These are phyloP conservation scores for Puccinia coronata DNA, from an alignment of 1,284 basidiomycete species.

Conservation along the genomic window DNA sequence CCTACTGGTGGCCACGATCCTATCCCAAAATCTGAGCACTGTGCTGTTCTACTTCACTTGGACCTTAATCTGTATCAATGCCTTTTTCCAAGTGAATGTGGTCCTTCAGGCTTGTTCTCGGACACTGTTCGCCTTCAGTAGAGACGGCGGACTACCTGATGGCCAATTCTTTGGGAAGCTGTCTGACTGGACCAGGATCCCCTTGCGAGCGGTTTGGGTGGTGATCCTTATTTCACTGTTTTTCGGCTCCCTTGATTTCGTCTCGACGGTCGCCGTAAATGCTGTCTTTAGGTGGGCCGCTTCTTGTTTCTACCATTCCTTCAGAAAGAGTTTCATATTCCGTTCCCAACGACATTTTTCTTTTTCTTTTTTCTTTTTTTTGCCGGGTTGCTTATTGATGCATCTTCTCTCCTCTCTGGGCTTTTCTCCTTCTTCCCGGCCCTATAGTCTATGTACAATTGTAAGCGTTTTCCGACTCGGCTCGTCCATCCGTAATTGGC, in stretches of 20 bases:
- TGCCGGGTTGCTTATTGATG: not conserved
- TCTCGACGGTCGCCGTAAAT: conserved; percentile 73
- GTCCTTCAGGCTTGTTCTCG: conserved; percentile 81
- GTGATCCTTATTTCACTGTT: conserved; percentile 67
- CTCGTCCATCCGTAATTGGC: not conserved
- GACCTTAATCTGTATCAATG: conserved; percentile 51
- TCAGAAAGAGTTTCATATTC: not conserved
- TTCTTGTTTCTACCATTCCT: conserved; percentile 52
- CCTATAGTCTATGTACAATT: conserved; percentile 18
- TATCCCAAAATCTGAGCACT: conserved; percentile 18
- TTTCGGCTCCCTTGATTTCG: conserved; percentile 70
- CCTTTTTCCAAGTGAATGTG: conserved; percentile 60
- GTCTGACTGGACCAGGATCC: conserved; percentile 65
- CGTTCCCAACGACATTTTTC: not conserved
- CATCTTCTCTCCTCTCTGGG: not conserved
- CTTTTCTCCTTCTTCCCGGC: not conserved
- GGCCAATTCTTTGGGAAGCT: conserved; percentile 74
- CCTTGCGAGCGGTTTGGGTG: conserved; percentile 78
- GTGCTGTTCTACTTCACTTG: conserved; percentile 31
- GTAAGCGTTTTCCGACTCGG: conserved; percentile 3
- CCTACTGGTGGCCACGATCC: conserved; percentile 30
- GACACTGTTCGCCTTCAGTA: conserved; percentile 84
- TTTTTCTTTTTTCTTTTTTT: not conserved
- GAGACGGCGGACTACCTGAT: conserved; percentile 79
- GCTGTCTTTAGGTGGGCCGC: conserved; percentile 76